Conservation (phyloP, 805 yeast species). For the Ogataea saltuana region DNA sequence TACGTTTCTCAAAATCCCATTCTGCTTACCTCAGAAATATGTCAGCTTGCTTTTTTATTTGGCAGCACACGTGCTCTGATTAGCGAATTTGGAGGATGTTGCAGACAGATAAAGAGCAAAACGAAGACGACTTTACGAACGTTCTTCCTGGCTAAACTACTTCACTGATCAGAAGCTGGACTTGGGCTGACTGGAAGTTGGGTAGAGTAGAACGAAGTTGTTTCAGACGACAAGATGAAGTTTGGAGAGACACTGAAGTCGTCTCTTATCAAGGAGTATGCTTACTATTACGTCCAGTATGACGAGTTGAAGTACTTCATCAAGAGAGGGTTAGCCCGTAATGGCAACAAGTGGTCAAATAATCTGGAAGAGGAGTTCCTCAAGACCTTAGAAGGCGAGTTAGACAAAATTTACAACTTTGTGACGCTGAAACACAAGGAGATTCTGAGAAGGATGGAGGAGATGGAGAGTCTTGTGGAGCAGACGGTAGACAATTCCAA, state of each 20-base stretch:
- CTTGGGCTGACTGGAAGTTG: neutral
- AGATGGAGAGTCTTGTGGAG: conserved; percentile 70
- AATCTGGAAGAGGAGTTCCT: conserved; percentile 81
- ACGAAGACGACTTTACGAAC: conserved; percentile 11
- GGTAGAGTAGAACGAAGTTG: neutral
- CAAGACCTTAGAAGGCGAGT: conserved; percentile 70
- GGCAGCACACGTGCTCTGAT: conserved; percentile 7
- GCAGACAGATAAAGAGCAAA: conserved; percentile 1
- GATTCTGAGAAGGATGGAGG: conserved; percentile 80
- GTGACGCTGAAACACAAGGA: conserved; percentile 87
- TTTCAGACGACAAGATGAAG: conserved; percentile 79
- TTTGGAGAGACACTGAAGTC: conserved; percentile 92
- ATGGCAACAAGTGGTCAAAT: conserved; percentile 69
- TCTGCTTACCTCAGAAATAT: too few relatives aligned
- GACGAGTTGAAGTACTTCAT: conserved; percentile 86
- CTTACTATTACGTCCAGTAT: conserved; percentile 86
- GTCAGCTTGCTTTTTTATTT: too few relatives aligned
- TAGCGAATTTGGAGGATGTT: neutral
- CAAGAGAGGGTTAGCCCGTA: conserved; percentile 60
- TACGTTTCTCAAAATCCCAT: too few relatives aligned
- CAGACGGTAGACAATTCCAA: conserved; percentile 49
- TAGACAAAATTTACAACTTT: conserved; percentile 91
- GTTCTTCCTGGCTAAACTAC: too few relatives aligned
- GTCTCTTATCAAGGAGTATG: conserved; percentile 86
- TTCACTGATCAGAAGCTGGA: too few relatives aligned